These are phyloP conservation scores for Rubroshorea leprosula DNA, from an alignment of 345 rosid species.

Conservation along the genomic window DNA sequence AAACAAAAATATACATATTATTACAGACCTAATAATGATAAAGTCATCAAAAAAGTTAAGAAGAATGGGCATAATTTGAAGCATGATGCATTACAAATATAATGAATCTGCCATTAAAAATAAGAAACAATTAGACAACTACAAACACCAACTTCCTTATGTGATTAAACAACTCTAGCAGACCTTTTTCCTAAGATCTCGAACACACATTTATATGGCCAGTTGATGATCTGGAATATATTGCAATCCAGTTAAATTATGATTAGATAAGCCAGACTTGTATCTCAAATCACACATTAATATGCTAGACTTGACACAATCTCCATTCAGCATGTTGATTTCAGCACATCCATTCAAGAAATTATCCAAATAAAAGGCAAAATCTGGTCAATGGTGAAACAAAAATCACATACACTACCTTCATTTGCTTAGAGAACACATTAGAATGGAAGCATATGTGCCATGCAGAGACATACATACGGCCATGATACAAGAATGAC, in stretches of 20 bases:
- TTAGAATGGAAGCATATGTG: constrained; percentile 98
- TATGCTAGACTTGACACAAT: no score
- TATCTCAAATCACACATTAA: no score
- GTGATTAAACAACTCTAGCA: no score
- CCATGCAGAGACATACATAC: constrained; percentile 98
- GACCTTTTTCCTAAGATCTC: no score
- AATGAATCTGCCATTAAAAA: no score
- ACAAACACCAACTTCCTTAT: no score
- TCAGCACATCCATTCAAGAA: not conserved
- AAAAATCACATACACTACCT: constrained; percentile 47
- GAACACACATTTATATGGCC: no score
- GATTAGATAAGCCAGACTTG: no score
- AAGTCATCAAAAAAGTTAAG: no score
- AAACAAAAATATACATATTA: not conserved
- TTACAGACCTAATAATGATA: not conserved
- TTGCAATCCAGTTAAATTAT: no score
- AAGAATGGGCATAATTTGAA: not conserved
- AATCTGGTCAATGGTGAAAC: not conserved
- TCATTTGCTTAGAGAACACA: constrained; percentile 97
- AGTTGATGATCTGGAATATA: no score
- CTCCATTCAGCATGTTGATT: not conserved
- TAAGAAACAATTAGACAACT: no score
- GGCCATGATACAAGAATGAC: constrained; percentile 97
- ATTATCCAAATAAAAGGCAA: not conserved
- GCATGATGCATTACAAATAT: not conserved